Conservation (phyloP, 495 filamentous ascomycete species). For the Lophiostoma macrostomum region DNA sequence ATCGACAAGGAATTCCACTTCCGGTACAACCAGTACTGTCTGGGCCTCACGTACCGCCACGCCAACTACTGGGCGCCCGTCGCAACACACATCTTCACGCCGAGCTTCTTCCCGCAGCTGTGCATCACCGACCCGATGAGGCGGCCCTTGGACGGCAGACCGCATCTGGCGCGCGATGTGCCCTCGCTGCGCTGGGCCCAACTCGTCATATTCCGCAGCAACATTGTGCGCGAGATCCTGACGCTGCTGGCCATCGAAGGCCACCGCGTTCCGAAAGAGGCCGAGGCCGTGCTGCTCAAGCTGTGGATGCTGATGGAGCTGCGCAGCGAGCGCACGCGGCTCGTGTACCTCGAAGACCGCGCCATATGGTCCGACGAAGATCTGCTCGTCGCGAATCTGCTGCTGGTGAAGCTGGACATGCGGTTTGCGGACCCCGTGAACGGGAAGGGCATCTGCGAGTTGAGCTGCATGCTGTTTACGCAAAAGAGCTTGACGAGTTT, state of each 20-base stretch:
- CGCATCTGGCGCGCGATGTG: slow-evolving; percentile 37
- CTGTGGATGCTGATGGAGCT: slow-evolving; percentile 67
- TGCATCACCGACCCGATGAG: slow-evolving; percentile 50
- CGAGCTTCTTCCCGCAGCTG: slow-evolving; percentile 50
- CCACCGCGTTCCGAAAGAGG: slow-evolving; percentile 47
- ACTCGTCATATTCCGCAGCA: slow-evolving; percentile 52
- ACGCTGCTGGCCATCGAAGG: slow-evolving; percentile 50
- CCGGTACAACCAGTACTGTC: slow-evolving; percentile 47
- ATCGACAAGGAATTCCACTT: slow-evolving; percentile 56
- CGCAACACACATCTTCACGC: slow-evolving; percentile 50
- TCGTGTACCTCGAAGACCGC: slow-evolving; percentile 48
- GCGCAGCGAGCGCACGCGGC: slow-evolving; percentile 48
- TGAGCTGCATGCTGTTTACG: slow-evolving; percentile 57
- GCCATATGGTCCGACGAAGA: slow-evolving; percentile 53
- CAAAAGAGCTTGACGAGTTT: slow-evolving; percentile 52
- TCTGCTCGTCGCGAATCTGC: slow-evolving; percentile 52
- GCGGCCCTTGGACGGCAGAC: slow-evolving; percentile 24
- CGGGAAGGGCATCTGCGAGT: slow-evolving; percentile 38
- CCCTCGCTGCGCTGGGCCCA: slow-evolving; percentile 53
- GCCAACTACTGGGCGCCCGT: slow-evolving; percentile 45
- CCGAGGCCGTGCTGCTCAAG: slow-evolving; percentile 51
- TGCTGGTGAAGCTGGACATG: slow-evolving; percentile 63
- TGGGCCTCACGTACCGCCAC: slow-evolving; percentile 44
- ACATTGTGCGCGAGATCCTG: slow-evolving; percentile 54
- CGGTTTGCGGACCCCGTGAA: slow-evolving; percentile 52